Base-by-base conservation (phyloP, 441 rosid genomes). In the Breynia disticha region DNA sequence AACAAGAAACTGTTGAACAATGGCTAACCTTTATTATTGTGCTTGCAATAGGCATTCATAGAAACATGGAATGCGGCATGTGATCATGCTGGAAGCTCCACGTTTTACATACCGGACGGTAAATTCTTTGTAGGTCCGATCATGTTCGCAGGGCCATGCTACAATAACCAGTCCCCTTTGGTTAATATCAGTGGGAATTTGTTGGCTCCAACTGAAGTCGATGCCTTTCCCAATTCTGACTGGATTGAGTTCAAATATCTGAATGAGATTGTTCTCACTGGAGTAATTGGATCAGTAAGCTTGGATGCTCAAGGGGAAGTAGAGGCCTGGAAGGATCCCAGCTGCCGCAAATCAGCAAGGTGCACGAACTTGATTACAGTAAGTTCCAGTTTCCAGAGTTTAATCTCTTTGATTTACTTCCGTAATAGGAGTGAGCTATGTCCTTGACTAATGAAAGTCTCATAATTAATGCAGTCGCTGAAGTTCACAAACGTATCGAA, bases 31-130 rank as follows among this genome's bases (percentile, higher is more conserved):
- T 6, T 9, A 8, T 11, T 19, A 0, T 48, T 14, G 15, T 17
- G 21, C 45, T 20, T 39, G 46, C 14, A 5, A 28, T 46, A 81
- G 87, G 78, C 82, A 47, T 76, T 81, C 54, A 19, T 50, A 46
- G 62, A 57, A 17, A 60, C 58, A 22, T 83, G 90, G 86, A 54
- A 66, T 16, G 81, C 78, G 0, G 84, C 84, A 35, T 80, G 90
- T 63, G 46, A 35, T 21, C 58, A 68, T 22, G 43, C 16, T 2
- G 71, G 61, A 19, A 56, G 59, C 11, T 55, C 90, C 16, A 78
- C 65, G 0, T 52, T 83, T 18, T 68, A 58, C 48, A 42, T 76
- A 44, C 83, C 84, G 0, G 48, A 64, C 46, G 80, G 79, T 5
- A 57, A 4, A 12, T 83, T 50, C 60, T 57, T 74, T 4, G 57